Evolutionary conservation across 2,329 filamentous ascomycete species (phyloP), one percentile per base, ranked within the genome.

Genomic region (Venturia effusa): DNA sequence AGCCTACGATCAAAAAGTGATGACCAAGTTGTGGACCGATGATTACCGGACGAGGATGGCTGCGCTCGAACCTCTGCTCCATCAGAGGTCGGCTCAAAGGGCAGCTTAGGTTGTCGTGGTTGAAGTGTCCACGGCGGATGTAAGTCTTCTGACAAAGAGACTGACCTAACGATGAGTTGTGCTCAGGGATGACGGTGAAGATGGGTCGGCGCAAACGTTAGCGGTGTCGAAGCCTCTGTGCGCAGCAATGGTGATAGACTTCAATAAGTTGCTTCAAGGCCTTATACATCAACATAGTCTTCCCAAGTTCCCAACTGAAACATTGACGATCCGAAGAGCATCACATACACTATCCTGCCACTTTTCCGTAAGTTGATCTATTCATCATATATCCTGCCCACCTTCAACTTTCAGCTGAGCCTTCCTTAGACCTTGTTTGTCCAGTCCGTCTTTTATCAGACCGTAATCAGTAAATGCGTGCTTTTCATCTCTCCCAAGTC

Each of bases 311-410:
- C n/a, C 40, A 19, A 43, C 40, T 43, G 6, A 6, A 2, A 15
- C 15, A 19, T 1, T n/a, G 17, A 13, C n/a, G 40, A 19, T 19
- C 1, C 40, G 40, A 43, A 3, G 15, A 39, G 15, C 37, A 39
- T 15, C 37, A 15, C 10, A 39, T 4, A 10, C 8, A 11, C 43
- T 45, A 11, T 39, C 8, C 37, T 39, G 8, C 37, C 43, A 19
- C 10, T 8, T 7, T 27, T 22, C 22, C 22, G 32, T 30, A 57
- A 19, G 17, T 24, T 17, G 59, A 32, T 13, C 41, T 61, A 34
- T 45, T 61, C 59, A 61, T 40, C 34, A 61, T n/a, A 61, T 41
- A 32, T 61, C 59, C n/a, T 61, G 59, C 13, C 34, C 59, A 41
- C 22, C 59, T 17, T 40, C 37, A 27, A 61, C 59, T 11, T 17